Percentiles rank a stretch among this genome's conserved stretches.
These are phyloP conservation scores for Nidularia sp. DNA, from an alignment of 768 basidiomycete species.

Conservation along the genomic window DNA sequence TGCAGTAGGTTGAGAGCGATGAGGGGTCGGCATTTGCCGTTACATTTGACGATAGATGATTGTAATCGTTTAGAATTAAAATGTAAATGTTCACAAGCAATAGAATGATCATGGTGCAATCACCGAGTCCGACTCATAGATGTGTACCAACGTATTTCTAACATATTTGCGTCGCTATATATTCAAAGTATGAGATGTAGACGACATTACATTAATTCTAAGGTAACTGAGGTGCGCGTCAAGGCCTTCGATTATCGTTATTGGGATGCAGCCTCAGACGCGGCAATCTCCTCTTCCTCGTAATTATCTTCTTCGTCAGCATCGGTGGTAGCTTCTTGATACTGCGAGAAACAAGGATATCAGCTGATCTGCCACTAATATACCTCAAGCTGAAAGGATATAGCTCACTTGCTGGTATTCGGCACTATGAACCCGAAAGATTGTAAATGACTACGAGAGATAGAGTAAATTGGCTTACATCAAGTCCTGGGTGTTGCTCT, in stretches of 20 bases:
- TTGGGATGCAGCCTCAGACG: neutral
- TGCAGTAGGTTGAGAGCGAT: too few species aligned
- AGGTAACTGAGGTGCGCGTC: too few species aligned
- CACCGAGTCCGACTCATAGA: too few species aligned
- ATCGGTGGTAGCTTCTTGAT: slow-evolving; percentile 53
- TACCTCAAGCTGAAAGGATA: slow-evolving; percentile 4
- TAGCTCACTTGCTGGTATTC: slow-evolving; percentile 93
- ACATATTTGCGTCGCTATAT: too few species aligned
- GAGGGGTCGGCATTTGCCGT: too few species aligned
- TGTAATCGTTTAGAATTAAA: too few species aligned
- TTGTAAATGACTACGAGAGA: neutral
- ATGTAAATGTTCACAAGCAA: too few species aligned
- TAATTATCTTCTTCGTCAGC: slow-evolving; percentile 37
- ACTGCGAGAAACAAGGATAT: slow-evolving; percentile 26
- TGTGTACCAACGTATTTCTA: too few species aligned
- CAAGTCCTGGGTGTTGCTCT: slow-evolving; percentile 76
- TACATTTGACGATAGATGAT: too few species aligned
- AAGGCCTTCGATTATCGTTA: neutral
- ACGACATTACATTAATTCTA: too few species aligned
- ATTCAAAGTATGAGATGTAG: too few species aligned
- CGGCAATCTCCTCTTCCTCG: slow-evolving; percentile 19
- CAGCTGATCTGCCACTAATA: neutral
- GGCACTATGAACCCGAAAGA: slow-evolving; percentile 38
- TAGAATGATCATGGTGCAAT: too few species aligned
- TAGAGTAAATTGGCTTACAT: slow-evolving; percentile 50